Percentiles rank a stretch among this genome's conserved stretches.
These are phyloP conservation scores for Dictyostelium capitatum DNA, from an alignment of 78 protist species.

Conservation along the genomic window DNA sequence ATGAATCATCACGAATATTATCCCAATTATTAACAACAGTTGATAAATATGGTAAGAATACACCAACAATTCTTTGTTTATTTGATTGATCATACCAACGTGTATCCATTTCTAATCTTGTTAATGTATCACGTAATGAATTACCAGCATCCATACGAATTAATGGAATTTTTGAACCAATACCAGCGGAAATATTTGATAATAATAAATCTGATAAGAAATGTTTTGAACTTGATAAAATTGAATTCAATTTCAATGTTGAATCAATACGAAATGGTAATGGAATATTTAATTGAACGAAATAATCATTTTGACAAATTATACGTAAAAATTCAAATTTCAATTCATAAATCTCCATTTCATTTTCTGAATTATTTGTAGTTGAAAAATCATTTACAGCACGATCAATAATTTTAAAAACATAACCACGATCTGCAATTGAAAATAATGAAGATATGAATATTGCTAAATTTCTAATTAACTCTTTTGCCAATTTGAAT, in stretches of 20 bases:
- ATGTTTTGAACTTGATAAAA: constrained; percentile 21
- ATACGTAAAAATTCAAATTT: constrained; percentile 73
- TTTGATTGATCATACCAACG: constrained; percentile 49
- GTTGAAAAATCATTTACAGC: constrained; percentile 27
- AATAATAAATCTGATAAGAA: constrained; percentile 51
- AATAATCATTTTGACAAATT: constrained; percentile 74
- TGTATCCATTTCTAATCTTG: constrained; percentile 67
- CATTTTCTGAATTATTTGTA: constrained; percentile 34
- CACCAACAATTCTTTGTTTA: constrained; percentile 80
- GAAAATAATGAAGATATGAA: constrained; percentile 14
- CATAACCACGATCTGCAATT: constrained; percentile 72
- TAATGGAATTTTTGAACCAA: constrained; percentile 15
- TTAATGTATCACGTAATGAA: constrained; percentile 53
- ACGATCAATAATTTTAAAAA: constrained; percentile 47
- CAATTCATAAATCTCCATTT: constrained; percentile 56
- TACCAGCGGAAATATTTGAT: constrained; percentile 22
- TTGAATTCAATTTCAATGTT: background rate
- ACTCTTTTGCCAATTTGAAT: constrained; percentile 66
- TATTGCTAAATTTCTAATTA: constrained; percentile 22
- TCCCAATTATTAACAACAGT: constrained; percentile 56
- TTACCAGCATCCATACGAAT: constrained; percentile 79
- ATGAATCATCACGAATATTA: constrained; percentile 50
- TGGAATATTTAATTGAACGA: constrained; percentile 72
- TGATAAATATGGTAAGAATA: constrained; percentile 35
- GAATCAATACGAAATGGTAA: constrained; percentile 63